These are phyloP conservation scores for Coleophoma cylindrospora DNA, from an alignment of 2,329 filamentous ascomycete species.

Conservation along the genomic window DNA sequence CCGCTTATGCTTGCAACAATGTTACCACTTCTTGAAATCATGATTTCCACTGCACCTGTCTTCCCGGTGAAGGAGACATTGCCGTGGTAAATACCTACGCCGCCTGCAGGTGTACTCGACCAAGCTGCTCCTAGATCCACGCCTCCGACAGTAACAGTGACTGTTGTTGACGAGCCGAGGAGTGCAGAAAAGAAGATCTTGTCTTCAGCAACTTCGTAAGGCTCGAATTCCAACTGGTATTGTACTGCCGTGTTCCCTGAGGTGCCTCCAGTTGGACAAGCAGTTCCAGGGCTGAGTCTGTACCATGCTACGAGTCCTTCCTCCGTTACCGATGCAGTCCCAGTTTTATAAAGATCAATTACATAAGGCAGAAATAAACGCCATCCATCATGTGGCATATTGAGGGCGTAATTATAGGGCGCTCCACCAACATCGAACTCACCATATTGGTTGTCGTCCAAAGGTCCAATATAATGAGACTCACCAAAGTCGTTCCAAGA, in stretches of 20 bases:
- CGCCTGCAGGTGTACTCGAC: conserved; percentile 22
- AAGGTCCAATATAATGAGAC: conserved; percentile 40
- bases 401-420: conserved; percentile 35
- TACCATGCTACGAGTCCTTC: conserved; percentile 30
- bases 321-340: background rate
- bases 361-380: conserved; percentile 30
- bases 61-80: conserved; percentile 18
- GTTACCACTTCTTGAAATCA: conserved; percentile 16
- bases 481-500: conserved; percentile 46
- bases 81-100: conserved; percentile 28
- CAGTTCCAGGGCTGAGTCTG: conserved; percentile 24
- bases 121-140: conserved; percentile 13
- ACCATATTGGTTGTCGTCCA: conserved; percentile 27
- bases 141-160: conserved; percentile 28
- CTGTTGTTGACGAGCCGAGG: conserved; percentile 24
- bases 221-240: conserved; percentile 18
- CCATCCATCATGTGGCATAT: conserved; percentile 44
- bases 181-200: conserved; percentile 29
- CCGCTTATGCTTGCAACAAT: conserved; percentile 20
- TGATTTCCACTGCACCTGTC: conserved; percentile 22
- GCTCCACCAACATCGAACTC: conserved; percentile 19
- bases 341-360: conserved; percentile 29
- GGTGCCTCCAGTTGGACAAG: conserved; percentile 8
- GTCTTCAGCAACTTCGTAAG: conserved; percentile 11
- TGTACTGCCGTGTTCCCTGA: conserved; percentile 3